Base-by-base conservation (phyloP, 148 eudicot species). In the Chenopodium formosanum region DNA sequence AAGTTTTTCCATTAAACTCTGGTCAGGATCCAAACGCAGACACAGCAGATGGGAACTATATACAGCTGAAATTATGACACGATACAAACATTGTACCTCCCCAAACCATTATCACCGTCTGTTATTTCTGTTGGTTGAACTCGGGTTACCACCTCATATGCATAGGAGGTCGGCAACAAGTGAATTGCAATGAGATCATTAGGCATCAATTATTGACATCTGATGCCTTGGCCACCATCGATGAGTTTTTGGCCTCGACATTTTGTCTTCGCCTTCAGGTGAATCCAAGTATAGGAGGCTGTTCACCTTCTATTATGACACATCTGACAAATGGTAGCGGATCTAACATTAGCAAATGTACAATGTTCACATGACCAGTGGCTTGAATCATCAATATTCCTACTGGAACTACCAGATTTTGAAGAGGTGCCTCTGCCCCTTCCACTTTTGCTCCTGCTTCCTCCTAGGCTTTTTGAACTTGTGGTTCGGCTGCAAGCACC, bases 361-460 rank as follows among this genome's bases (percentile, higher is more conserved):
- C 98, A 94, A 63, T 91, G 88, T 70, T 94, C 92, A 81, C 98
- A 94, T 17, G 93, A 89, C 97, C 98, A 94, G 84, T 90, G 90
- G 23, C 84, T 85, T 22, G 89, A 83, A 84, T 91, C 98, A 75
- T 91, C 94, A n/a, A 74, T 75, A 79, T 53, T 84, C 77, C 90
- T 80, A 77, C 89, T 83, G 11, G 96, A 86, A 86, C 87, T 84
- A 85, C 89, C 87, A n/a, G 93, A 85, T 75, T 87, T 90, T 29
- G 92, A 84, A 53, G 93, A 75, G 25, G 84, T 72, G 70, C 86
- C 91, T 80, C 89, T 94, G 84, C 89, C 86, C 73, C 88, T 90
- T 64, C 85, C 87, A 50, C 72, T 70, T 80, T 86, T 84, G 50
- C 93, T 87, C 84, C 88, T 86, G 77, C 89, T 86, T 74, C 88